phyloP scores from a whole-genome alignment of 83 land plant species.

The Diphasiastrum complanatum region DNA sequence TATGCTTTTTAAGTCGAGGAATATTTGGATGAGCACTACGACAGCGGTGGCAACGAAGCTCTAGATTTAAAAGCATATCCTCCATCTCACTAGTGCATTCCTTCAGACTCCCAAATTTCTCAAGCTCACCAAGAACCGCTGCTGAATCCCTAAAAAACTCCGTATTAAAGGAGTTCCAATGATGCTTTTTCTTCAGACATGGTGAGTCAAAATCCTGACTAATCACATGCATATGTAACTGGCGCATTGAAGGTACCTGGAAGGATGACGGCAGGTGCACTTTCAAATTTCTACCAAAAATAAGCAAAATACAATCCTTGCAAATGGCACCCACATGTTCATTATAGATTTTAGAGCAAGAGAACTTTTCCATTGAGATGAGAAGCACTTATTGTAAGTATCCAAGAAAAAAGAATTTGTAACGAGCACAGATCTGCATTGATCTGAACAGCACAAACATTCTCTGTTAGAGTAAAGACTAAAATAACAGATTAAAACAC shows the following conservation, averaged over 20 bases:
- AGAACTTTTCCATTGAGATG: too few species aligned
- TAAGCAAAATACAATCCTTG: too few species aligned
- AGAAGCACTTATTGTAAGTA: too few species aligned
- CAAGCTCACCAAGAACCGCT: slow-evolving; percentile 61
- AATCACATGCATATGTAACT: slow-evolving; percentile 86
- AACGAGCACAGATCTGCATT: too few species aligned
- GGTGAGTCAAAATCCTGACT: slow-evolving; percentile 89
- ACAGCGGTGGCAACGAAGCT: slow-evolving; percentile 83
- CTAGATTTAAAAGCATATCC: slow-evolving; percentile 39
- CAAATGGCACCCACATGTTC: too few species aligned
- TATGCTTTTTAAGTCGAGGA: slow-evolving; percentile 65
- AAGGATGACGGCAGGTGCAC: too few species aligned
- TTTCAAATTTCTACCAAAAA: too few species aligned
- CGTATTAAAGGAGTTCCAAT: slow-evolving; percentile 91
- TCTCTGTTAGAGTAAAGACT: too few species aligned
- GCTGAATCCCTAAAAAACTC: slow-evolving; percentile 72
- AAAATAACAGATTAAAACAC: too few species aligned
- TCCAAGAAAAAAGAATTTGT: too few species aligned
- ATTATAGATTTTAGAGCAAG: too few species aligned
- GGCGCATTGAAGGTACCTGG: slow-evolving; percentile 93
- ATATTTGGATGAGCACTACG: slow-evolving; percentile 86
- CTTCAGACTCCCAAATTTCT: slow-evolving; percentile 39
- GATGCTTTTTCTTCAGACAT: slow-evolving; percentile 80
- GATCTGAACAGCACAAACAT: too few species aligned
- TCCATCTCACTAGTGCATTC: slow-evolving; percentile 36